These are phyloP conservation scores for Vanrija pseudolonga DNA, from an alignment of 1,284 basidiomycete genomes.

Conservation along the genomic window DNA sequence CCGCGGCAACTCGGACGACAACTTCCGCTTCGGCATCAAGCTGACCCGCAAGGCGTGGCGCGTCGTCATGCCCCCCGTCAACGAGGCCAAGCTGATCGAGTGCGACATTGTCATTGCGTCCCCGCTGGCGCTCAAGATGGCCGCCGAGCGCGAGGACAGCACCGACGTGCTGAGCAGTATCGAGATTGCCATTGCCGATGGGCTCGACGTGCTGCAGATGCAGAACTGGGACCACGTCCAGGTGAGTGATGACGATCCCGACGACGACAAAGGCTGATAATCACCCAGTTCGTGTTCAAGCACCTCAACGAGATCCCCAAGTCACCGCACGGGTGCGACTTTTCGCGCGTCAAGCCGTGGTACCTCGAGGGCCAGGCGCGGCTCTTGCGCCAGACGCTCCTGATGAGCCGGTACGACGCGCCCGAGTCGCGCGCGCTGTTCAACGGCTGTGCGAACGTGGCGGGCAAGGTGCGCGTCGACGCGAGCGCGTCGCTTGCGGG, in stretches of 20 bases:
- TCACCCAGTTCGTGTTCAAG: conserved; percentile 74
- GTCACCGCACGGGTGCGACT: conserved; percentile 89
- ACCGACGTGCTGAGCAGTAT: conserved; percentile 90
- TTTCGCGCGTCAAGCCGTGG: conserved; percentile 95
- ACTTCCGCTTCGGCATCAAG: conserved; percentile 88
- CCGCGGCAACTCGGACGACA: conserved; percentile 95
- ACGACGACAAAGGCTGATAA: conserved; percentile 2
- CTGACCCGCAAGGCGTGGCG: conserved; percentile 84
- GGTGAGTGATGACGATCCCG: conserved; percentile 51
- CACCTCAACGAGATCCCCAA: conserved; percentile 85
- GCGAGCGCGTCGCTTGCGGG: conserved; percentile 57
- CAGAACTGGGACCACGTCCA: conserved; percentile 99
- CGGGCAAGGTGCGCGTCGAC: conserved; percentile 73
- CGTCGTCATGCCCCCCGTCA: conserved; percentile 63
- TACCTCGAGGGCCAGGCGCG: conserved; percentile 84
- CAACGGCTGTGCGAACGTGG: conserved; percentile 74
- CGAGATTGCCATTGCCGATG: conserved; percentile 89
- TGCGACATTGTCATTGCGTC: conserved; percentile 91
- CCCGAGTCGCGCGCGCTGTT: conserved; percentile 81
- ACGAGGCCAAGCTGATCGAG: conserved; percentile 52
- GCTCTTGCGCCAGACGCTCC: conserved; percentile 81
- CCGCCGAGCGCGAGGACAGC: conserved; percentile 89
- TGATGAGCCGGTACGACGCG: conserved; percentile 85
- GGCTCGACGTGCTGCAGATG: conserved; percentile 90
- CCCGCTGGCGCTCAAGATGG: conserved; percentile 84